Evolutionary conservation across 352 stramenopile genomes (phyloP).

Genomic region (Elongisporangium anandrum): DNA sequence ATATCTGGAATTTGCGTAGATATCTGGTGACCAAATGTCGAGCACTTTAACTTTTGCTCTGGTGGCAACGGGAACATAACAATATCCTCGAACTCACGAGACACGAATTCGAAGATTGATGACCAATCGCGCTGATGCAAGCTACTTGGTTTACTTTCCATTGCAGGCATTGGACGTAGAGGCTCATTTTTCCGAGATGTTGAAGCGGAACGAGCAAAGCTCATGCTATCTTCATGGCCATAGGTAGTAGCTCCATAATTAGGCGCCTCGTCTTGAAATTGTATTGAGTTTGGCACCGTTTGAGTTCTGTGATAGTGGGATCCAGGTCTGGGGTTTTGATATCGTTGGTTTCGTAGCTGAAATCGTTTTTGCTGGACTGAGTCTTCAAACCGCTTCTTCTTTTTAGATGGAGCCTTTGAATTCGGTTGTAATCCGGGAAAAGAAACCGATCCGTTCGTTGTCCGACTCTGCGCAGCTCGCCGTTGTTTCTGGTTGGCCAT

Average conservation of each 20-base stretch:
- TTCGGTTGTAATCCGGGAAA: too few species aligned
- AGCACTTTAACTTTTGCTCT: not conserved
- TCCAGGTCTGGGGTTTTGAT: constrained; percentile 11
- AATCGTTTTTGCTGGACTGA: constrained; percentile 46
- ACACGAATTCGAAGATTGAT: not conserved
- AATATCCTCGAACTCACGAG: not conserved
- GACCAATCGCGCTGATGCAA: not conserved
- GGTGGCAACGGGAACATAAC: not conserved
- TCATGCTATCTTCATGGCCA: not conserved
- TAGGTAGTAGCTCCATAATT: not conserved
- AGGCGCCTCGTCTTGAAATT: constrained; percentile 2
- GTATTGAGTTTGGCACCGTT: constrained; percentile 8
- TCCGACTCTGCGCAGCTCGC: constrained; percentile 3
- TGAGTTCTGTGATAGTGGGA: not conserved
- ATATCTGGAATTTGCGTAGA: not conserved
- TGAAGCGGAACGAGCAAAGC: not conserved
- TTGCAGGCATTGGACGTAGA: not conserved
- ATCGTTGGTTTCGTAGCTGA: constrained; percentile 45
- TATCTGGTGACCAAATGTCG: not conserved
- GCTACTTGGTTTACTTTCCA: not conserved
- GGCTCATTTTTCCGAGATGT: not conserved
- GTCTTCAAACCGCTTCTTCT: constrained; percentile 16
- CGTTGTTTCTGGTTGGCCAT: constrained; percentile 30
- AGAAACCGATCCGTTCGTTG: constrained; percentile 4
- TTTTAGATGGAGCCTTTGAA: constrained; percentile 2